Conservation (phyloP, 73 alveolate genomes). For the Blepharisma japonicum region DNA sequence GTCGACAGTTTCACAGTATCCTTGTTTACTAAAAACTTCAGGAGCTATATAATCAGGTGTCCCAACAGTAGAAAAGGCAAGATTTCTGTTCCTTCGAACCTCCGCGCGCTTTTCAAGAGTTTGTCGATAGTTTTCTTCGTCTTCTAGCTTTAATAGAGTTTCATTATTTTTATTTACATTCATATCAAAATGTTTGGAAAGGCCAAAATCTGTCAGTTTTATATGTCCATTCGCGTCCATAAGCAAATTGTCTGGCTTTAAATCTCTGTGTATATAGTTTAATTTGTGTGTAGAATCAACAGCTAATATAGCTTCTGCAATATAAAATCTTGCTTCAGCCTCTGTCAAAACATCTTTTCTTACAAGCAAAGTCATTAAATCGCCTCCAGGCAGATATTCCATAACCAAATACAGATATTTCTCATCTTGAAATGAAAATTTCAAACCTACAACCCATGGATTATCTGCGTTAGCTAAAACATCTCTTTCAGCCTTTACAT, state of each 20-base stretch:
- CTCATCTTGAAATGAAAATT: constrained; percentile 69
- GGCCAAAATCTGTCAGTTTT: constrained; percentile 64
- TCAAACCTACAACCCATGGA: constrained; percentile 62
- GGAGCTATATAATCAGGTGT: constrained; percentile 19
- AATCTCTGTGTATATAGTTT: constrained; percentile 63
- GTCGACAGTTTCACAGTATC: constrained; percentile 34
- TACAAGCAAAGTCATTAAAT: constrained; percentile 61
- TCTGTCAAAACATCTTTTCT: constrained; percentile 63
- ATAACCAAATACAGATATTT: constrained; percentile 58
- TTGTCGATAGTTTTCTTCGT: constrained; percentile 15
- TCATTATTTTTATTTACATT: constrained; percentile 49
- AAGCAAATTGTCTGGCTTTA: constrained; percentile 63
- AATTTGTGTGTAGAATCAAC: constrained; percentile 60
- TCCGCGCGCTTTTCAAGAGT: constrained; percentile 32
- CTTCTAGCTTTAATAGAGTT: constrained; percentile 39
- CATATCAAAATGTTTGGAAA: constrained; percentile 52
- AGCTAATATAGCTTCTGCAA: constrained; percentile 63
- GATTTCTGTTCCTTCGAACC: constrained; percentile 45
- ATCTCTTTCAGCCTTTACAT: constrained; percentile 54
- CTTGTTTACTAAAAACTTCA: background rate
- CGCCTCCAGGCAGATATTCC: constrained; percentile 69
- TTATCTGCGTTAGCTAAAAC: constrained; percentile 58
- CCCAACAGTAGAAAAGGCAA: constrained; percentile 35
- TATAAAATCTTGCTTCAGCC: constrained; percentile 59
- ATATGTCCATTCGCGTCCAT: constrained; percentile 64